These are phyloP conservation scores for Voacanga thouarsii DNA, from an alignment of 257 asterid species.

Conservation along the genomic window DNA sequence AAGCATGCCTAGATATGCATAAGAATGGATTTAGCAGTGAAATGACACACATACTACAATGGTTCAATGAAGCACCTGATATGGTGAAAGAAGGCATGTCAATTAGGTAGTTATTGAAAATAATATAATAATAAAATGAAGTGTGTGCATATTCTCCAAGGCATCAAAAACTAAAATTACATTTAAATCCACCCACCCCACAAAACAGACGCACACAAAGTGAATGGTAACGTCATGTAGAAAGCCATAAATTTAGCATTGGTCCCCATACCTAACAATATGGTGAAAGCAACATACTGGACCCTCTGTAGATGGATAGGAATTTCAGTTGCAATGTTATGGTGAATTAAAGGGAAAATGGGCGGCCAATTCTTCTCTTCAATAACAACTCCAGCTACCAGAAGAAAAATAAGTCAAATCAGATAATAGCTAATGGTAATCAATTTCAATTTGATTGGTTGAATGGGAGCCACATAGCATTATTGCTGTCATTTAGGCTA, in stretches of 20 bases:
- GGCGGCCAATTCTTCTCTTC: conserved; percentile 97
- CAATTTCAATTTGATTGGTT: no score
- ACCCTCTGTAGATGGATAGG: conserved; percentile 81
- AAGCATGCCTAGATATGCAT: not conserved
- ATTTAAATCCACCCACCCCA: not conserved
- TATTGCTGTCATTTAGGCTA: no score
- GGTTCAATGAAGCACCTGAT: not conserved
- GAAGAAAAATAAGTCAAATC: conserved; percentile 8
- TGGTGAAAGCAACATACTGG: conserved; percentile 87
- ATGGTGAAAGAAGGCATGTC: not conserved
- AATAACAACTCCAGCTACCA: conserved; percentile 78
- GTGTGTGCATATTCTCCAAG: not conserved
- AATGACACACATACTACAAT: not conserved
- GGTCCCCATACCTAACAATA: conserved; percentile 65
- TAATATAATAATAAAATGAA: not conserved
- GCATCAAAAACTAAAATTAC: not conserved
- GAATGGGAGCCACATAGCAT: not conserved
- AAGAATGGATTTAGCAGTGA: not conserved
- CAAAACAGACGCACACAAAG: not conserved
- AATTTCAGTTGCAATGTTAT: conserved; percentile 80
- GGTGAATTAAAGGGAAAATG: conserved; percentile 75
- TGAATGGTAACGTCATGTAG: not conserved
- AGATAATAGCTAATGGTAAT: not conserved
- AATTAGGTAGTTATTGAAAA: not conserved
- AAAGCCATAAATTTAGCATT: not conserved